These are phyloP conservation scores for Candida sojae DNA, from an alignment of 1,139 yeast genomes.

Conservation along the genomic window DNA sequence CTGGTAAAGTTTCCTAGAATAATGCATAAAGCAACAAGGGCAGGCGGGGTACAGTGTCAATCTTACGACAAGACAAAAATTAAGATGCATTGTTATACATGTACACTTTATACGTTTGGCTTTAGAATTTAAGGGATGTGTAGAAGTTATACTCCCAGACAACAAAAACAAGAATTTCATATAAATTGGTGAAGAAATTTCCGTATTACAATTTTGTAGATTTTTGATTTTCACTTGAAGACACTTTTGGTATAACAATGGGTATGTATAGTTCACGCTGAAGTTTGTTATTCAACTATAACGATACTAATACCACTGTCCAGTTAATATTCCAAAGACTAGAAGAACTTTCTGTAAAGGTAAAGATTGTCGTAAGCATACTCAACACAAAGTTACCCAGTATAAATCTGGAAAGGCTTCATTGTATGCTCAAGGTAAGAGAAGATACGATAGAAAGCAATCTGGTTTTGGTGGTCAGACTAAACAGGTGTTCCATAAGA, in stretches of 20 bases:
- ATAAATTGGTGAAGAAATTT: too few relatives aligned
- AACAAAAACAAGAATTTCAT: too few relatives aligned
- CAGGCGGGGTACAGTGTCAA: not conserved
- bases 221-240: too few relatives aligned
- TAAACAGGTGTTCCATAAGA: conserved; percentile 1
- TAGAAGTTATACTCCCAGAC: not conserved
- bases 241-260: not conserved
- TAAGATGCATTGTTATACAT: not conserved
- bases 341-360: conserved; percentile 1
- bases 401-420: conserved; percentile 2
- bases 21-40: not conserved
- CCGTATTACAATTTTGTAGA: too few relatives aligned
- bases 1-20: not conserved
- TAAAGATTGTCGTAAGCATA: conserved; percentile 1
- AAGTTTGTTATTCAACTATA: too few relatives aligned
- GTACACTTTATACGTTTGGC: not conserved
- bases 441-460: conserved; percentile 3
- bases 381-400: conserved; percentile 1
- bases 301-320: not conserved
- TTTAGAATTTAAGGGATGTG: not conserved
- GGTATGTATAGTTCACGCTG: not conserved
- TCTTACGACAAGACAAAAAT: not conserved
- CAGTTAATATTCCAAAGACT: conserved; percentile 2
- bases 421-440: conserved; percentile 1
- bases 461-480: conserved; percentile 1